These are phyloP conservation scores for Somion occarium DNA, from an alignment of 1,284 basidiomycete species.

Conservation along the genomic window DNA sequence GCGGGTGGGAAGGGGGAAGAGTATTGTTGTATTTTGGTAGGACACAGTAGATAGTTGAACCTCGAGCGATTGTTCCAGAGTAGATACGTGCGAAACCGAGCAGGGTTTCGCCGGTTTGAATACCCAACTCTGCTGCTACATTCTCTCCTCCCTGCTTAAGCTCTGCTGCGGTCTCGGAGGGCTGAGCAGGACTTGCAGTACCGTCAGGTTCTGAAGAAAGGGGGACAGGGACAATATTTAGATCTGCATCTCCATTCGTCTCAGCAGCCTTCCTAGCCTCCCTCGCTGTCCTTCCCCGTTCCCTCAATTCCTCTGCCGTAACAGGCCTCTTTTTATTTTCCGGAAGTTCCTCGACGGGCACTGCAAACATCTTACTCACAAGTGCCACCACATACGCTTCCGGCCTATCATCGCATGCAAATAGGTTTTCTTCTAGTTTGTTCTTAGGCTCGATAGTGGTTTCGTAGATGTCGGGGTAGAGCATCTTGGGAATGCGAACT, in stretches of 20 bases:
- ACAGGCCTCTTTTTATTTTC: slow-evolving; percentile 76
- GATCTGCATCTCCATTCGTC: slow-evolving; percentile 13
- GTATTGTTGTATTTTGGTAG: slow-evolving; percentile 87
- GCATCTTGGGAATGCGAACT: slow-evolving; percentile 86
- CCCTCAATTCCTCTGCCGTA: slow-evolving; percentile 86
- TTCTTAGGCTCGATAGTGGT: slow-evolving; percentile 59
- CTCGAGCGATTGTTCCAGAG: slow-evolving; percentile 76
- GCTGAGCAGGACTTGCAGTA: not conserved
- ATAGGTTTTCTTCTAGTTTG: slow-evolving; percentile 81
- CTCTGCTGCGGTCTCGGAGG: slow-evolving; percentile 9
- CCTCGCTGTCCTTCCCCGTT: slow-evolving; percentile 60
- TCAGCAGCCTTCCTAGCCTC: slow-evolving; percentile 38
- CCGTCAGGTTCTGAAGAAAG: not conserved
- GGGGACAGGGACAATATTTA: not conserved
- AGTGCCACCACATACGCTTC: slow-evolving; percentile 76
- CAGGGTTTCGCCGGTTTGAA: slow-evolving; percentile 52
- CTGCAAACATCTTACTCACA: slow-evolving; percentile 99
- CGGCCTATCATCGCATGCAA: slow-evolving; percentile 59
- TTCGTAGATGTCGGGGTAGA: slow-evolving; percentile 77
- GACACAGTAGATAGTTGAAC: slow-evolving; percentile 67
- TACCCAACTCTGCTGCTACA: slow-evolving; percentile 13
- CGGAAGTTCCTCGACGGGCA: slow-evolving; percentile 76
- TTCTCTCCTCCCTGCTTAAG: slow-evolving; percentile 17
- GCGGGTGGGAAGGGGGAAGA: slow-evolving; percentile 61
- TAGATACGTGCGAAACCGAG: slow-evolving; percentile 94